phyloP scores from a whole-genome alignment of 495 filamentous ascomycete genomes.

The Tuber magnatum region DNA sequence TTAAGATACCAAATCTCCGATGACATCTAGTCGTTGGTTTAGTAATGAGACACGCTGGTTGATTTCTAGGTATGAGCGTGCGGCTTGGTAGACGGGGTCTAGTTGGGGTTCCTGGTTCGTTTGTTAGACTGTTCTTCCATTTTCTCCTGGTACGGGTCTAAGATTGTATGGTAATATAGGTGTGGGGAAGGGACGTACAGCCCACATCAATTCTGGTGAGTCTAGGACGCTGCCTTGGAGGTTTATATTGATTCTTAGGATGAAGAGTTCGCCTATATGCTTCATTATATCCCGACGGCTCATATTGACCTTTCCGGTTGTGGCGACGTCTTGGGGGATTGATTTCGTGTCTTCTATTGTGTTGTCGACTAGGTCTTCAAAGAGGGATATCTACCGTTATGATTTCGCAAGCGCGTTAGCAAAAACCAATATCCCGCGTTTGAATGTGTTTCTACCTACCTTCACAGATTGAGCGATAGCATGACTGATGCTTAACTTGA shows the following conservation, averaged over 20 bases:
- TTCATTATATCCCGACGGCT: conserved; percentile 85
- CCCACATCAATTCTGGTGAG: conserved; percentile 96
- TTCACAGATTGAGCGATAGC: conserved; percentile 90
- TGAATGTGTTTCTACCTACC: conserved; percentile 44
- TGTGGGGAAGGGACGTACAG: conserved; percentile 39
- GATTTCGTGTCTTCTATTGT: conserved; percentile 86
- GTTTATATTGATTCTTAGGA: conserved; percentile 94
- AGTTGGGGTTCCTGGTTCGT: conserved; percentile 66
- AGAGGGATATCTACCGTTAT: conserved; percentile 70
- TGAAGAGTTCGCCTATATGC: conserved; percentile 97
- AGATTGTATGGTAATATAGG: background rate
- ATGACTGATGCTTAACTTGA: conserved; percentile 92
- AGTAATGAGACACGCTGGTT: conserved; percentile 87
- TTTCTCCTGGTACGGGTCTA: background rate
- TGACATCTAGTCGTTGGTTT: conserved; percentile 84
- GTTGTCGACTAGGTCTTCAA: conserved; percentile 89
- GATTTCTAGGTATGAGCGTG: conserved; percentile 93
- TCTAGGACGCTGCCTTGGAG: conserved; percentile 96
- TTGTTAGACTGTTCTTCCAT: background rate
- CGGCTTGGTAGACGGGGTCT: conserved; percentile 90
- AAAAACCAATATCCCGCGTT: background rate
- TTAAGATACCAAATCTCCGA: conserved; percentile 64
- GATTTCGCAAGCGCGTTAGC: conserved; percentile 17
- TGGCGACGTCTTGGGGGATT: conserved; percentile 79
- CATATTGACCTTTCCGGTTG: conserved; percentile 82